Base-by-base conservation (phyloP, 306 rosid species). In the Cucumis cinereus region DNA sequence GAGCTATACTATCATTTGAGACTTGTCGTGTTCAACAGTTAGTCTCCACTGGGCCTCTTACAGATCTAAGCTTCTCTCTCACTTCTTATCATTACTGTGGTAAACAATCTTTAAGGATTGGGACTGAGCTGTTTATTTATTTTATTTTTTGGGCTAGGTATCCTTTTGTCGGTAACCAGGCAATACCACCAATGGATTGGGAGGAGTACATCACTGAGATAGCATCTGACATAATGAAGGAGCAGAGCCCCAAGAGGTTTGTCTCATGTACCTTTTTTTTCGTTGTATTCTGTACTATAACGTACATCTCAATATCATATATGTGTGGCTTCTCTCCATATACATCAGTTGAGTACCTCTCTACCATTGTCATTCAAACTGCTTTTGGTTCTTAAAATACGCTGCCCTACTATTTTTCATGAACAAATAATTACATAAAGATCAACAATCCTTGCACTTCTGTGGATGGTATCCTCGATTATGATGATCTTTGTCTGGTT, bases 221-320 rank as follows among this genome's bases (percentile, higher is more conserved):
- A 78, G 90, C 96, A 33, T 85, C 97, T 77, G 98, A 91, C 83
- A 87, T 94, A 85, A 87, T 94, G 98, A 91, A 90, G 81, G 98
- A 94, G 83, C 98, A 94, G 85, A 91, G 98, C 79, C 98, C 97
- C 3, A 88, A 91, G 85, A 94, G 98, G 98, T 93, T 80, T 72
- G 74, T 40, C 14, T 41, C 76, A 15, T 53, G 60, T 69, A 22
- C 49, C 30, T 36, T 45, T 23, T 45, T 23, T 59, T 74, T 8
- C 36, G 54, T 50, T 80, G 63, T 41, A 43, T 69, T 45, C 15
- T 69, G 16, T 69, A 15, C 10, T 13, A 45, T 23, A 45, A 43
- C 19, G 7, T 13, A 69, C 22, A 45, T 40, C 28, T 66, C 33
- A 13, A 40, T 33, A 63, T 63, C 47, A 66, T n/a, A 40, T 66